Evolutionary conservation across 23 red algal species (phyloP).

Genomic region (Agarophyton chilense): DNA sequence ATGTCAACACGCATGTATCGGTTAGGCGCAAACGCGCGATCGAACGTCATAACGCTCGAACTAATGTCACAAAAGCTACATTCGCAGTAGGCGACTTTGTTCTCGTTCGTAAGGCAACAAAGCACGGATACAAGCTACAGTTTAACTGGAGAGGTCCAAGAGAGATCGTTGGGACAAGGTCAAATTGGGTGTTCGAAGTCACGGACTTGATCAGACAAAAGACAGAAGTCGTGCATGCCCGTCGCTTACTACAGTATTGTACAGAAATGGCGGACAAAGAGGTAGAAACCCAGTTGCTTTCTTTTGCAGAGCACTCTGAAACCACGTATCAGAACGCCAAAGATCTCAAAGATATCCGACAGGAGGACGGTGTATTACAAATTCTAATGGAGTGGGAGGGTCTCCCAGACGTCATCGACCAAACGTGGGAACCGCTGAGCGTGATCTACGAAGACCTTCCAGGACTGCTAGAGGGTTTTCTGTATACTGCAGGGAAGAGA

Average conservation of each 20-base stretch:
- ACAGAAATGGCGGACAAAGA: no score
- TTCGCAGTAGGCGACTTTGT: constrained; percentile 39
- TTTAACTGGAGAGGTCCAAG: constrained; percentile 34
- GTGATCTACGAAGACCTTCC: constrained; percentile 9
- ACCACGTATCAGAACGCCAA: constrained; percentile 14
- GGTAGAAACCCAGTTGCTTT: neutral
- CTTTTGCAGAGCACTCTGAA: constrained; percentile 9
- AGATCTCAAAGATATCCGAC: neutral
- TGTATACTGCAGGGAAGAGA: neutral
- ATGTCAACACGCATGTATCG: neutral
- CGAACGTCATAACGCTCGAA: neutral
- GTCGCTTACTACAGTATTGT: neutral
- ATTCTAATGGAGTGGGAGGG: constrained; percentile 32
- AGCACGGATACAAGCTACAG: neutral
- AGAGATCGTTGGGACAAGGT: neutral
- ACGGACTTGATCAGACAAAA: neutral
- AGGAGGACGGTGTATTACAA: neutral
- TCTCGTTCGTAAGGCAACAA: neutral
- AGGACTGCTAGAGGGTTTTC: constrained; percentile 24
- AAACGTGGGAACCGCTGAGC: constrained; percentile 20
- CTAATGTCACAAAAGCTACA: neutral
- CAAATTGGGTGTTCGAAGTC: neutral
- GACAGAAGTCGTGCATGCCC: constrained; percentile 31
- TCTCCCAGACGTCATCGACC: constrained; percentile 15
- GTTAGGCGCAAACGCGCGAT: neutral